A percentile compares a stretch with the other conserved stretches of the same genome.
Conservation (phyloP, 2,329 filamentous ascomycete species). For the Pyricularia grisea region DNA sequence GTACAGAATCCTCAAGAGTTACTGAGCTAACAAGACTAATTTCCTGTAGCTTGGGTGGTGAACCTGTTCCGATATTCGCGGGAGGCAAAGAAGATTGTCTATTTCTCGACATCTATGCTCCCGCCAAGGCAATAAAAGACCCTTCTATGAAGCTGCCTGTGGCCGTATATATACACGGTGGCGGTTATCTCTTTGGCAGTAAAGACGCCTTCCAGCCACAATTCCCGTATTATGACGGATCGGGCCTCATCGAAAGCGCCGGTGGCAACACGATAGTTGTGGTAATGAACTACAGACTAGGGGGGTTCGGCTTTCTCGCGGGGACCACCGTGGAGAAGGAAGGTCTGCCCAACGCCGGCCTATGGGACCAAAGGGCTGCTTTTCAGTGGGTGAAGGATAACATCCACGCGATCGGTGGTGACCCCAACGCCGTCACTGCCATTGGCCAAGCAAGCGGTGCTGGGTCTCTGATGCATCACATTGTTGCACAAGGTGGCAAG, state of each 20-base stretch:
- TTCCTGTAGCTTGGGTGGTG: conserved; percentile 17
- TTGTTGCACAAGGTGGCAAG: conserved; percentile 32
- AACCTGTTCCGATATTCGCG: conserved; percentile 21
- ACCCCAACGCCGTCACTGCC: conserved; percentile 33
- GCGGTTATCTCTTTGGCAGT: conserved; percentile 16
- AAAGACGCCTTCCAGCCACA: conserved; percentile 25
- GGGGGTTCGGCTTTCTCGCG: conserved; percentile 36
- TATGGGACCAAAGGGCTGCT: conserved; percentile 32
- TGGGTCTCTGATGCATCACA: conserved; percentile 38
- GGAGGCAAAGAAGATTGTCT: conserved; percentile 34
- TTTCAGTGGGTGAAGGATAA: conserved; percentile 39
- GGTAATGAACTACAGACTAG: conserved; percentile 37
- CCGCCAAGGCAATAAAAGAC: conserved; percentile 27
- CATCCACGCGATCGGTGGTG: conserved; percentile 35
- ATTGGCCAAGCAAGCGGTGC: conserved; percentile 43
- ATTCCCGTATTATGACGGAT: conserved; percentile 28
- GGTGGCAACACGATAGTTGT: conserved; percentile 33
- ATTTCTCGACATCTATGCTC: conserved; percentile 39
- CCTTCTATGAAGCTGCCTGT: conserved; percentile 29
- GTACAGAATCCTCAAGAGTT: not conserved
- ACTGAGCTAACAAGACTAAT: not conserved
- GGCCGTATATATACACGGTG: conserved; percentile 23
- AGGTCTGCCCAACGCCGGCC: conserved; percentile 31
- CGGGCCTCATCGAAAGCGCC: conserved; percentile 22
- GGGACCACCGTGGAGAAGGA: conserved; percentile 31